Conservation (phyloP, 192 early-diverging fungal genomes). For the Coemansia erecta region DNA sequence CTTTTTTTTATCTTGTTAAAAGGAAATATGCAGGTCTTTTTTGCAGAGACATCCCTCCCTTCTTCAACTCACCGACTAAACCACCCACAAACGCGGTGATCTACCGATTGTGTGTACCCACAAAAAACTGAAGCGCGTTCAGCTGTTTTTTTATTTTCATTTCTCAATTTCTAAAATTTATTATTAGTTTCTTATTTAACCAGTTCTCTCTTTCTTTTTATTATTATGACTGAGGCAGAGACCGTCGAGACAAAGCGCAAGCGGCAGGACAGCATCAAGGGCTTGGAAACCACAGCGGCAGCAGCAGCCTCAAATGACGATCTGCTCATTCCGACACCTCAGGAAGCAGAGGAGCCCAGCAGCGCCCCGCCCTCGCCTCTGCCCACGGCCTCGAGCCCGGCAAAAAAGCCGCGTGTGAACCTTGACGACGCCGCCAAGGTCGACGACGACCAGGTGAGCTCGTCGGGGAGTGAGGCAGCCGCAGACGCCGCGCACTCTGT, state of each 20-base stretch:
- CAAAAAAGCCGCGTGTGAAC: slow-evolving; percentile 37
- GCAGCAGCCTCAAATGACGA: background rate
- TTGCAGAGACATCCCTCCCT: background rate
- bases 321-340: too few relatives aligned
- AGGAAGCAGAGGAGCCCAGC: too few relatives aligned
- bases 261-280: slow-evolving; percentile 47
- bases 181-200: background rate
- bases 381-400: slow-evolving; percentile 26
- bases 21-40: background rate
- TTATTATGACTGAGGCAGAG: slow-evolving; percentile 16
- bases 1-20: slow-evolving; percentile 12
- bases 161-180: background rate
- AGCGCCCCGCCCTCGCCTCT: too few relatives aligned
- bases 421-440: slow-evolving; percentile 23
- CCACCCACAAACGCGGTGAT: too few relatives aligned
- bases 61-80: too few relatives aligned
- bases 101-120: too few relatives aligned
- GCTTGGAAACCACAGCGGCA: background rate
- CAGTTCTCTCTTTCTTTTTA: too few relatives aligned
- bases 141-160: slow-evolving; percentile 6
- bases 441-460: slow-evolving; percentile 8
- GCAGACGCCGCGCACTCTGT: slow-evolving; percentile 8
- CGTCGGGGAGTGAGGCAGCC: slow-evolving; percentile 4
- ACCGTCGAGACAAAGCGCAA: slow-evolving; percentile 44
- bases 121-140: too few relatives aligned